These are phyloP conservation scores for Pseudogymnoascus sp. DNA, from an alignment of 2,329 filamentous ascomycete genomes.

Conservation along the genomic window DNA sequence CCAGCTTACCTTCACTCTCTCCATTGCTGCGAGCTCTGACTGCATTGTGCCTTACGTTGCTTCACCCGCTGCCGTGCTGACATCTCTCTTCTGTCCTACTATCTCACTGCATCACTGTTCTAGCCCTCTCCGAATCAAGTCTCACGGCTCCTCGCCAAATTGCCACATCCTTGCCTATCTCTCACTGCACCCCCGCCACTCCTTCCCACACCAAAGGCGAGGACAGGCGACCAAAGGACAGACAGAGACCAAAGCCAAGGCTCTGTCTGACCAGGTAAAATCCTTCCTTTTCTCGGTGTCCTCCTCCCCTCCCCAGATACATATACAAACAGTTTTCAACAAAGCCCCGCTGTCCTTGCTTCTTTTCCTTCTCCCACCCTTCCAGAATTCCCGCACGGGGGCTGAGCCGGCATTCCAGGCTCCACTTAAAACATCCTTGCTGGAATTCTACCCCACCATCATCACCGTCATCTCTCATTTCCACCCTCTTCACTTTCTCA, in stretches of 20 bases:
- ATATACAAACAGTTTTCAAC: neutral
- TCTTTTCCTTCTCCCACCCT: neutral
- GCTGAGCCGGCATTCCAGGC: constrained; percentile 1
- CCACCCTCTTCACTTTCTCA: neutral
- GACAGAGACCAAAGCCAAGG: neutral
- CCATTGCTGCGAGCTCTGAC: neutral
- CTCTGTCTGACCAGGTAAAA: neutral
- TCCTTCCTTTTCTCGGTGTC: neutral
- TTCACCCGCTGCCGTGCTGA: neutral
- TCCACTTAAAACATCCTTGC: constrained; percentile 4
- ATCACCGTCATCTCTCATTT: neutral
- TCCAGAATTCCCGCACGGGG: neutral
- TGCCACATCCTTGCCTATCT: constrained; percentile 1
- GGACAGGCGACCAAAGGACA: neutral
- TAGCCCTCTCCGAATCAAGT: neutral
- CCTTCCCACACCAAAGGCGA: neutral
- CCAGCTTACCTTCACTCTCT: too few species aligned
- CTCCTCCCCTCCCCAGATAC: neutral
- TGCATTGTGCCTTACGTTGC: neutral
- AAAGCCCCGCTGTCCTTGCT: neutral
- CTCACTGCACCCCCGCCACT: neutral
- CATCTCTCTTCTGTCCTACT: neutral
- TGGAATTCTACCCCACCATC: neutral
- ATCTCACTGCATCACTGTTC: constrained; percentile 1
- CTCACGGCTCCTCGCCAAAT: neutral